Conservation (phyloP, 1,139 yeast species). For the Candida frijolesensis region DNA sequence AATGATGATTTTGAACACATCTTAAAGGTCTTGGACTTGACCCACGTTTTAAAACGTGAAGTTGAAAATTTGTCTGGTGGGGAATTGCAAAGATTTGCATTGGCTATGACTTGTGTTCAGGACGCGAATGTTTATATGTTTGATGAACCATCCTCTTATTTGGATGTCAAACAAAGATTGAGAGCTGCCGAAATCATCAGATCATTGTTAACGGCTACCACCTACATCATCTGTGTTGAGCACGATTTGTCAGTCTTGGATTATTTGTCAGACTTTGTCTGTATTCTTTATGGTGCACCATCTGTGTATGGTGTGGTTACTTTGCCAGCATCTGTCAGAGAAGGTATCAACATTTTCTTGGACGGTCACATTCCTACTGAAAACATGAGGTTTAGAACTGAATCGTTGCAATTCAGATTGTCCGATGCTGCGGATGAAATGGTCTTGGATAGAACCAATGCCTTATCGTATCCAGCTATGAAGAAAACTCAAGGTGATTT, state of each 20-base stretch:
- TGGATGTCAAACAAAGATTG: constrained; percentile 98
- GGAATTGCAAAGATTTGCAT: constrained; percentile 96
- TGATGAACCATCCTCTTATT: constrained; percentile 97
- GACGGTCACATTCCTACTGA: constrained; percentile 98
- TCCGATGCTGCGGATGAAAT: constrained; percentile 88
- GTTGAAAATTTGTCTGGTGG: constrained; percentile 94
- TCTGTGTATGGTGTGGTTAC: constrained; percentile 98
- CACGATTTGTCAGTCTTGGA: constrained; percentile 97
- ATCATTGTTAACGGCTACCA: constrained; percentile 71
- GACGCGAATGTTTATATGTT: constrained; percentile 96
- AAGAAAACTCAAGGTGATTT: constrained; percentile 94
- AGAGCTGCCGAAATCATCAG: constrained; percentile 95
- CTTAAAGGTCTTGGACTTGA: constrained; percentile 70
- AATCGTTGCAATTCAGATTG: constrained; percentile 89
- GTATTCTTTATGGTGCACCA: constrained; percentile 96
- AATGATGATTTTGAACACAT: constrained; percentile 60
- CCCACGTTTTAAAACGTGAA: constrained; percentile 77
- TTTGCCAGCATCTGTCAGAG: constrained; percentile 93
- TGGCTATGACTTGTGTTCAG: constrained; percentile 96
- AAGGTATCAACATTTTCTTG: constrained; percentile 96
- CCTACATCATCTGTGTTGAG: constrained; percentile 93
- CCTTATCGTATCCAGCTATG: constrained; percentile 80
- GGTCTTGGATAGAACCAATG: constrained; percentile 75
- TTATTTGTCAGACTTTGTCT: constrained; percentile 92
- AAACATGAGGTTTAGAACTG: constrained; percentile 94